Evolutionary conservation across 208 protist species (phyloP), one percentile per base, ranked within the genome.

Genomic region (Borovskyia barvae): DNA sequence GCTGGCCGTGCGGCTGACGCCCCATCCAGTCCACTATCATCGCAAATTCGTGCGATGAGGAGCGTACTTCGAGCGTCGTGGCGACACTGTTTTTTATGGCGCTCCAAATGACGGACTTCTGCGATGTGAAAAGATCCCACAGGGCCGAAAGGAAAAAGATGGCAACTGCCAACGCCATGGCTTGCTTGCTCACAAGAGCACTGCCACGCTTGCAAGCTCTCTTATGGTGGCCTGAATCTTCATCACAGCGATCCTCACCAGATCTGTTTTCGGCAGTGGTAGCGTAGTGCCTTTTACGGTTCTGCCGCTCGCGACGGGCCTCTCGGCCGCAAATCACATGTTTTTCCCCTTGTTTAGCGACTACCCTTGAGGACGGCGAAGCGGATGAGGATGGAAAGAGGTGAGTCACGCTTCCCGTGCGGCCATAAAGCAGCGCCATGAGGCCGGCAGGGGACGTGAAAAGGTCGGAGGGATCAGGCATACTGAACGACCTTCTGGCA

Each of bases 11-110:
- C 26, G 84, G 84, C 47, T 95, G 83, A 5, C 74, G 73, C 17
- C 78, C 77, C 85, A 95, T 90, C 86, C 90, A 95, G 36, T 95
- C 84, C 69, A 95, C 58, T 30, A 95, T 90, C 90, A 92, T 92
- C 5, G 75, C 80, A 53, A 82, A 95, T 75, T 95, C 84, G 40
- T 85, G 73, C 54, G 85, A 78, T 4, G 85, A 93, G 8, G 90
- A 93, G 55, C 90, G 90, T 15, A 95, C 84, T 54, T 95, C 84
- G 48, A 95, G 75, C 8, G 90, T 92, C 26, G 83, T 65, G 26
- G 76, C 75, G 33, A 82, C 70, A n/a, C 62, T 43, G 55, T 89
- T 72, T 41, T 68, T 72, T 9, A 86, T 1, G 51, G 77, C 82
- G 43, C 71, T 58, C 54, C 45, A 54, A 14, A 90, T 1, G 5